Conservation (phyloP, 1,139 yeast genomes). For the Suhomyces guaymorum region DNA sequence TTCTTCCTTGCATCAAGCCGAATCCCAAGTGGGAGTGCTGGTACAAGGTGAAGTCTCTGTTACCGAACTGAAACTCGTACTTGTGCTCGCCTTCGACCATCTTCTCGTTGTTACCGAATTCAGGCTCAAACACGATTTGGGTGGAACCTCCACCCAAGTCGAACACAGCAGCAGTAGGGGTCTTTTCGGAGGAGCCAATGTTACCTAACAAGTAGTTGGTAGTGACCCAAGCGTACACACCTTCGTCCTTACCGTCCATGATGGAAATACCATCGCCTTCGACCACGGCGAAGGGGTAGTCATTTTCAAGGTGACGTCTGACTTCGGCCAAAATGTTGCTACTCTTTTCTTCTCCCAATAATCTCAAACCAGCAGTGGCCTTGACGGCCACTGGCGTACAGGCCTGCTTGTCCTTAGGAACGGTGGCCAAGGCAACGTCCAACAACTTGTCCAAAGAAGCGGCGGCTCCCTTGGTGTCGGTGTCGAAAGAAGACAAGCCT, state of each 20-base stretch:
- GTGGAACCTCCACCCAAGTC: conserved; percentile 99
- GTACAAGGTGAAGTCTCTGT: conserved; percentile 76
- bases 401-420: conserved; percentile 68
- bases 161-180: conserved; percentile 92
- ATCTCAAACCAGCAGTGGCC: conserved; percentile 96
- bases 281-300: conserved; percentile 90
- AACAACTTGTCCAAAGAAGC: conserved; percentile 79
- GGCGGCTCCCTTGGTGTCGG: conserved; percentile 84
- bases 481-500: conserved; percentile 83
- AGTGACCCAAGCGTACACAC: conserved; percentile 99
- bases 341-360: conserved; percentile 76
- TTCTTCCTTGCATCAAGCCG: conserved; percentile 93
- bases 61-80: conserved; percentile 77
- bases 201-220: conserved; percentile 90
- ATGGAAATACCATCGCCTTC: conserved; percentile 78
- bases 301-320: conserved; percentile 65
- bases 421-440: conserved; percentile 66
- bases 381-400: conserved; percentile 95
- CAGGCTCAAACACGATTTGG: conserved; percentile 96
- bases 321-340: conserved; percentile 73
- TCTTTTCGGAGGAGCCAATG: conserved; percentile 71
- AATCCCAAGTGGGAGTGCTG: conserved; percentile 95
- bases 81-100: conserved; percentile 90
- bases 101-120: conserved; percentile 53
- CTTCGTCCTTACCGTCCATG: conserved; percentile 97